Base-by-base conservation (phyloP, 1,284 basidiomycete species). In the Malassezia globosa region DNA sequence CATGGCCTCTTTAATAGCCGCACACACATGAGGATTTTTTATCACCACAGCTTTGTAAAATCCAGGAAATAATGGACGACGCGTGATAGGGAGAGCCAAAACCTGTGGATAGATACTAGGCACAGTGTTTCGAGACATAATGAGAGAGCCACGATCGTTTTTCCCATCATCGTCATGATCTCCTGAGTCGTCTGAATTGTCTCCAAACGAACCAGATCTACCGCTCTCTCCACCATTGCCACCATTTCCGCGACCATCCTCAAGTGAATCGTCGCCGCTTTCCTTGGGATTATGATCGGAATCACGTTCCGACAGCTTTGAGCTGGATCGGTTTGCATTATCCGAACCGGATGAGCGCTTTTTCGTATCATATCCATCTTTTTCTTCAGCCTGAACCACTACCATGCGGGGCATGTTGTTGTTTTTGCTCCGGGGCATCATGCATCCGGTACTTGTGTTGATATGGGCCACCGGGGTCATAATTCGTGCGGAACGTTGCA, bases 1-100 rank as follows among this genome's bases (percentile, higher is more conserved):
- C 80, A 95, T 86, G 78, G 92, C 86, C 67, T 96, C 89, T 74
- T 90, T 87, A 69, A 97, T 87, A 5, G 89, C 89, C 16, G 84
- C 82, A 53, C 96, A 90, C 29, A 97, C 92, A 0, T 82, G 78
- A 1, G 87, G 87, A 42, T 69, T 56, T 55, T 68, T 71, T 51
- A 71, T 66, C 19, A 71, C 69, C 19, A 71, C 69, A 11, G 67
- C 69, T 49, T 71, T 71, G 80, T 97, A 95, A 73, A 95, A 95
- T 38, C 89, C 90, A 10, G 92, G 92, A 75, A 96, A 96, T 42
- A 96, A 81, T 0, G 92, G 92, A 29, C 92, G 80, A 46, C 90
- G 84, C 26, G 89, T 89, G 61, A 97, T 96, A 11, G 92, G 92
- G 0, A 97, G 79, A 4, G 92, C 92, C 19, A 97, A 80, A 31